These are phyloP conservation scores for Athelia sp. DNA, from an alignment of 1,284 basidiomycete genomes.

Conservation along the genomic window DNA sequence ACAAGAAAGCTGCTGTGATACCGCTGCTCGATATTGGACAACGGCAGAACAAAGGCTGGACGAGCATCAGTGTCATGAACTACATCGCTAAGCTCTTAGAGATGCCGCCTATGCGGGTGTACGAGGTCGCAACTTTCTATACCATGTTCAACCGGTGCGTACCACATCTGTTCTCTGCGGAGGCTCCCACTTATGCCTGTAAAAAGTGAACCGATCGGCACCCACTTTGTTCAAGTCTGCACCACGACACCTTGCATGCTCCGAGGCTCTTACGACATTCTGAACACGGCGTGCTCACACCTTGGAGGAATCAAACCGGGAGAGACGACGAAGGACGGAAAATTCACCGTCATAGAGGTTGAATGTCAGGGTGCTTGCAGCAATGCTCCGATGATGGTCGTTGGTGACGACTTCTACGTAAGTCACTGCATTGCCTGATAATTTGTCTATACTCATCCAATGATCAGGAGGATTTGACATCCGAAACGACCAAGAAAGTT, in stretches of 20 bases:
- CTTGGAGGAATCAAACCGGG: conserved; percentile 85
- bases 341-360: conserved; percentile 97
- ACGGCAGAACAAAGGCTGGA: conserved; percentile 98
- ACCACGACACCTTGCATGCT: conserved; percentile 99
- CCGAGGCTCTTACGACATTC: conserved; percentile 86
- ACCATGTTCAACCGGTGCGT: conserved; percentile 96
- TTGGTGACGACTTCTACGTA: conserved; percentile 96
- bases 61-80: conserved; percentile 99
- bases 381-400: conserved; percentile 98
- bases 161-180: not conserved
- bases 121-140: conserved; percentile 99
- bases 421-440: conserved; percentile 22
- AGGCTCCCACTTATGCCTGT: conserved; percentile 2
- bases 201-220: conserved; percentile 86
- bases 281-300: conserved; percentile 81
- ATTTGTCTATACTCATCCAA: conserved; percentile 5
- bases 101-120: conserved; percentile 98
- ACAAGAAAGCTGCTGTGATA: conserved; percentile 97
- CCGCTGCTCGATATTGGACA: conserved; percentile 96
- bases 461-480: conserved; percentile 90
- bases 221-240: conserved; percentile 96
- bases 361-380: conserved; percentile 98
- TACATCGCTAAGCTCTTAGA: conserved; percentile 90
- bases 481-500: conserved; percentile 83
- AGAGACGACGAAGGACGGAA: conserved; percentile 90